phyloP scores from a whole-genome alignment of 306 rosid species.

The Luffa acutangula region DNA sequence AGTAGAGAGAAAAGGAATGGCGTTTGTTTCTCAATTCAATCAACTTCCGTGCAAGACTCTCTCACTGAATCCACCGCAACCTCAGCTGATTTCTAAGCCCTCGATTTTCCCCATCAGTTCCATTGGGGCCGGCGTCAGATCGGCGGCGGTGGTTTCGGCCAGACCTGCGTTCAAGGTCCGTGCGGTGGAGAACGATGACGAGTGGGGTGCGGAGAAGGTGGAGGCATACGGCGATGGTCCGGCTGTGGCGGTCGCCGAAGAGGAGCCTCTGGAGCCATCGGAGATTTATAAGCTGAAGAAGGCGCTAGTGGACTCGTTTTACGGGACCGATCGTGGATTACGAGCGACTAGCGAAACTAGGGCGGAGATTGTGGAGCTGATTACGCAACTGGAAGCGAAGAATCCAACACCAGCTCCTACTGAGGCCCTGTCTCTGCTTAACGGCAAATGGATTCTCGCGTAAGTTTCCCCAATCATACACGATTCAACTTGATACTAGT shows the following conservation, averaged over 20 bases:
- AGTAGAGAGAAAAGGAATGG: constrained; percentile 21
- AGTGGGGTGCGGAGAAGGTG: constrained; percentile 36
- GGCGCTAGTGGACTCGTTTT: constrained; percentile 60
- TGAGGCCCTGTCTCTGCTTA: constrained; percentile 69
- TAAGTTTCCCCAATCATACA: constrained; percentile 17
- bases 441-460: constrained; percentile 95
- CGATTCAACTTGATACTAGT: background rate
- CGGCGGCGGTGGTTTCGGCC: constrained; percentile 8
- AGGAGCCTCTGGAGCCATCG: constrained; percentile 21
- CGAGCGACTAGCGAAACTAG: constrained; percentile 67
- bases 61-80: constrained; percentile 15
- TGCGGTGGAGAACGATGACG: constrained; percentile 31
- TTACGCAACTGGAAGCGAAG: constrained; percentile 69
- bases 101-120: constrained; percentile 23
- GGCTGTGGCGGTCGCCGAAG: constrained; percentile 25
- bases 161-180: constrained; percentile 20
- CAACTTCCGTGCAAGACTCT: constrained; percentile 33
- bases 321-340: constrained; percentile 76
- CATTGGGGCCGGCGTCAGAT: constrained; percentile 13
- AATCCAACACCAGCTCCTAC: constrained; percentile 86
- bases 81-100: constrained; percentile 21
- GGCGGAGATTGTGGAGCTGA: constrained; percentile 86
- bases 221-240: constrained; percentile 4
- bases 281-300: constrained; percentile 55
- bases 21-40: constrained; percentile 38